Base-by-base conservation (phyloP, 805 yeast genomes). In the Metschnikowia amazonensis region DNA sequence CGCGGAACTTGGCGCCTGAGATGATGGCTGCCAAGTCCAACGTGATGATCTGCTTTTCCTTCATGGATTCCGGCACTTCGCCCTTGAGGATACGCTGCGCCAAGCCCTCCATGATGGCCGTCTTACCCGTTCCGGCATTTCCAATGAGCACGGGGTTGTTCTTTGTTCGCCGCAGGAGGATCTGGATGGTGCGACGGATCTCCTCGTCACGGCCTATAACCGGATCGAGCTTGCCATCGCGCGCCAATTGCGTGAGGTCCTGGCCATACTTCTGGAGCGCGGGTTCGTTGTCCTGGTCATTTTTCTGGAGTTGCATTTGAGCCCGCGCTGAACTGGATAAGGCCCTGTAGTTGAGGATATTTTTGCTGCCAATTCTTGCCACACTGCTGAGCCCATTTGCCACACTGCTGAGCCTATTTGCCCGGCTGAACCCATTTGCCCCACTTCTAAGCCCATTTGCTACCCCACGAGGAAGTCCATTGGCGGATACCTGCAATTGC, bases 121-220 rank as follows among this genome's bases (percentile, higher is more conserved):
- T 94, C 65, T 92, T 92, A 69, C 99, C 99, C 0, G 97, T 95
- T 68, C 99, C 99, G 1, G 99, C 99, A 55, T 86, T 81, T 51
- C 99, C 99, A 34, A 94, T 89, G 44, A 92, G 66, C 1, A 94
- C 96, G 0, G 99, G 99, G 60, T 92, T 92, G 64, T 94, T 94
- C 66, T 92, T 92, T 1, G 97, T 89, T 63, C 98, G 76, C 56
- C 99, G 74, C 1, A 97, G 88, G 36, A 92, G 69, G 39, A 92
- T 90, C 63, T 92, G 98, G 46, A 92, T 84, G 0, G 98, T 92
- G 48, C 99, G 74, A 47, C 92, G 77, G 46, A 92, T 94, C 61
- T 94, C 98, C 51, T 90, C 96, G 59, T 94, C 98, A 51, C 98
- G 75, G 3, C 99, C 99, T 58, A 92, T 94, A 18, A 94, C 98